Conservation (phyloP, 257 asterid genomes). For the Anisodus acutangulus region DNA sequence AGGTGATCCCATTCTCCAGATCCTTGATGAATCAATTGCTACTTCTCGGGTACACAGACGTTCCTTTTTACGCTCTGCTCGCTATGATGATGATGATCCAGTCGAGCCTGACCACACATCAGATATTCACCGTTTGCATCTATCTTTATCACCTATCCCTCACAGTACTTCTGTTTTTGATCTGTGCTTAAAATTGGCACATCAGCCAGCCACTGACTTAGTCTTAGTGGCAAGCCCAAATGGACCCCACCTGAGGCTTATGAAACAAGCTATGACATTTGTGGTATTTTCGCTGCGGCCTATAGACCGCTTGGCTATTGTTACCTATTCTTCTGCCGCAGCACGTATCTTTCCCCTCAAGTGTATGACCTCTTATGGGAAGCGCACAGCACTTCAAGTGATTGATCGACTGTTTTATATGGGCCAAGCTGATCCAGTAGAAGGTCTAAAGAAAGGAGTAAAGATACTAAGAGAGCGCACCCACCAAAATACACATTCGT, state of each 20-base stretch:
- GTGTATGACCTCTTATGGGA: slow-evolving; percentile 83
- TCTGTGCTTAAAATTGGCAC: slow-evolving; percentile 59
- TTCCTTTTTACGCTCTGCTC: slow-evolving; percentile 78
- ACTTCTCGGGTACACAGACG: slow-evolving; percentile 82
- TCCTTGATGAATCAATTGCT: slow-evolving; percentile 89
- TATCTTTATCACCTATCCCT: slow-evolving; percentile 56
- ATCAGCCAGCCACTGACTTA: slow-evolving; percentile 78
- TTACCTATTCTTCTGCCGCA: slow-evolving; percentile 80
- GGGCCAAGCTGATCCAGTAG: slow-evolving; percentile 83
- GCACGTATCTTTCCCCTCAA: slow-evolving; percentile 80
- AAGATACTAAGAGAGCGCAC: slow-evolving; percentile 73
- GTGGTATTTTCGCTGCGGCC: slow-evolving; percentile 77
- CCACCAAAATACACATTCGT: slow-evolving; percentile 69
- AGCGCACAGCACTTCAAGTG: slow-evolving; percentile 70
- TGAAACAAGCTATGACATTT: slow-evolving; percentile 88
- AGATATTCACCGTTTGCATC: slow-evolving; percentile 61
- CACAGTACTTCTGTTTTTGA: slow-evolving; percentile 36
- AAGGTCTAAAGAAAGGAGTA: slow-evolving; percentile 83
- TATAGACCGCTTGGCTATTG: slow-evolving; percentile 75
- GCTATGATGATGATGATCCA: slow-evolving; percentile 89
- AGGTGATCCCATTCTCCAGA: slow-evolving; percentile 83
- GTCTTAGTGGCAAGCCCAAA: slow-evolving; percentile 81
- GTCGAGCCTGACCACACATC: slow-evolving; percentile 59
- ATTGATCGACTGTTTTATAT: slow-evolving; percentile 72
- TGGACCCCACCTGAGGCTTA: slow-evolving; percentile 86